Evolutionary conservation across 1,284 basidiomycete species (phyloP), one percentile per base, ranked within the genome.

Genomic region (Apiotrichum montevideense): DNA sequence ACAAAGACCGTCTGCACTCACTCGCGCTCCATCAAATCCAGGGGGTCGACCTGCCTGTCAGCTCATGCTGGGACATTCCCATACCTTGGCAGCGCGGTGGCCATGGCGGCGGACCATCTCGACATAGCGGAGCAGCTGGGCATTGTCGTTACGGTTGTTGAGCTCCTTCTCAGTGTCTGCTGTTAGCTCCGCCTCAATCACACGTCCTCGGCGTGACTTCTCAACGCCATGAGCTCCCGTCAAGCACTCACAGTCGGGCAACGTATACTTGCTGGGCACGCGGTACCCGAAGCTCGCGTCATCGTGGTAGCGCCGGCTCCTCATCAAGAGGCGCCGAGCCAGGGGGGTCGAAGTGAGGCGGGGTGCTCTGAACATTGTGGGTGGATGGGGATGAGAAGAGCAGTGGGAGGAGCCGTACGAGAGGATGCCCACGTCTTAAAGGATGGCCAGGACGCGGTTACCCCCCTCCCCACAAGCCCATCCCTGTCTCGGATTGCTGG

Each of bases 21-120:
- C 66, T 92, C 88, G 35, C 90, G 84, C 57, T 88, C 85, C 45
- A 93, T 86, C 48, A 94, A 77, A 73, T 90, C 88, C 29, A 94
- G 78, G 0, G 91, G 91, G 69, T 95, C 90, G 47, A 94, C 87
- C 54, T 83, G 80, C 11, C 6, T 39, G 50, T 65, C 88, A 11
- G 90, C 87, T 44, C 21, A 65, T 88, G 87, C 0, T 81, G 84
- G n/a, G 15, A 33, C 33, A 50, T 55, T 40, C 1, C 29, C 55
- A 9, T 39, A 67, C 65, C 58, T 65, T 57, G 4, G 70, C 70
- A 9, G 71, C 71, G 34, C 71, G 61, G 52, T 78, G 77, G 1
- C 74, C 75, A 65, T 79, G 77, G 40, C 72, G 61, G 32, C 91
- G 82, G 62, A 93, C 82, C 9, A 87, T 86, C 71, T 94, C 91